Conservation (phyloP, 495 filamentous ascomycete species). For the Amphirosellinia nigrospora region DNA sequence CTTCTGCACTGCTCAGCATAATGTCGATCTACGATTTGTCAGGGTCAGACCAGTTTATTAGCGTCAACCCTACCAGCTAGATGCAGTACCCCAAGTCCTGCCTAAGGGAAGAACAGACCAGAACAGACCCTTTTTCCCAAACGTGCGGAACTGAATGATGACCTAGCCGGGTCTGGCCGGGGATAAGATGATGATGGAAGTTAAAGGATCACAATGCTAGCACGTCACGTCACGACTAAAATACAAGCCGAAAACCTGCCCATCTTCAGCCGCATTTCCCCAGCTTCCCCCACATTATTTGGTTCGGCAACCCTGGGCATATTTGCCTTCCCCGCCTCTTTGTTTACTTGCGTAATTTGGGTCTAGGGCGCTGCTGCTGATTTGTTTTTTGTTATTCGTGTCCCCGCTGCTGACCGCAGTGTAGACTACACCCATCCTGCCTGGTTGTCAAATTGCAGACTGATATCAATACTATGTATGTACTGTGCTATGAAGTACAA, state of each 20-base stretch:
- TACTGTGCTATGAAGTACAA: neutral
- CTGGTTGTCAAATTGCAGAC: neutral
- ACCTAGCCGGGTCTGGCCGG: neutral
- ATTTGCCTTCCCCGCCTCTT: neutral
- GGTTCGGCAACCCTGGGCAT: neutral
- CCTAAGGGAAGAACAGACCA: no score
- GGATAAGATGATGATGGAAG: neutral
- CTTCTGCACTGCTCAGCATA: neutral
- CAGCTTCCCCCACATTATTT: slow-evolving; percentile 22
- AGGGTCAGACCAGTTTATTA: neutral
- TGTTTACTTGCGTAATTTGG: neutral
- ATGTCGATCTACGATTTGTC: neutral
- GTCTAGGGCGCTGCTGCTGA: neutral
- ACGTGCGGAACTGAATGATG: neutral
- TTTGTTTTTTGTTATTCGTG: neutral
- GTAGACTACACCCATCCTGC: neutral
- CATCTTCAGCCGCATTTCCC: slow-evolving; percentile 27
- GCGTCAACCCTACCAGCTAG: neutral
- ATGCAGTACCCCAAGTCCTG: no score
- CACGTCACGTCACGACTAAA: slow-evolving; percentile 7
- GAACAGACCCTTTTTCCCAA: no score
- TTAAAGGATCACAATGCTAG: slow-evolving; percentile 22
- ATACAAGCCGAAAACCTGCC: slow-evolving; percentile 14
- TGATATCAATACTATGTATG: neutral
- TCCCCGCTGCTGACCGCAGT: slow-evolving; percentile 3